These are phyloP conservation scores for Trichosporon ovoides DNA, from an alignment of 1,284 basidiomycete species.

Conservation along the genomic window DNA sequence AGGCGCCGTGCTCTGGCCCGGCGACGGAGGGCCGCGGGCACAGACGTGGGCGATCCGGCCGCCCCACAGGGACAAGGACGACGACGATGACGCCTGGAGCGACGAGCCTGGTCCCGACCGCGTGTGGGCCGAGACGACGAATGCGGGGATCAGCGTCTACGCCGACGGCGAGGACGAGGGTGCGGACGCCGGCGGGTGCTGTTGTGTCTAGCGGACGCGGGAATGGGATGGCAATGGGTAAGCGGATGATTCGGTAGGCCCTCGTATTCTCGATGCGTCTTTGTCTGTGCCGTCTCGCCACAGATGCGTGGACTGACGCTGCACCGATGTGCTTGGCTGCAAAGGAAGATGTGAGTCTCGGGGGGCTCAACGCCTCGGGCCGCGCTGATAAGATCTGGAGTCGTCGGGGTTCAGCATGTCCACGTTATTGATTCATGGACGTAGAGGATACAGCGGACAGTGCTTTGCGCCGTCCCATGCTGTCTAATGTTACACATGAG, in stretches of 20 bases:
- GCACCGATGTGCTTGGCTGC: no score
- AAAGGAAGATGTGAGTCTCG: no score
- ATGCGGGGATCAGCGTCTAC: not conserved
- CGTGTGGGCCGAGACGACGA: not conserved
- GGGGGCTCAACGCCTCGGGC: no score
- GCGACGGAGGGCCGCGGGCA: not conserved
- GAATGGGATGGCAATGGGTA: no score
- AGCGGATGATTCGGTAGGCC: not conserved
- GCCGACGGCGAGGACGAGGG: not conserved
- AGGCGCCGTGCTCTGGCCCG: not conserved
- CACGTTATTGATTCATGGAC: no score
- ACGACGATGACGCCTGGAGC: no score
- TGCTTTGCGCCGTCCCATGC: no score
- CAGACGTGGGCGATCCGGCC: not conserved
- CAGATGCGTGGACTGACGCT: no score
- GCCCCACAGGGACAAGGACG: not conserved
- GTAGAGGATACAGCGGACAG: not conserved
- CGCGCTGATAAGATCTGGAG: no score
- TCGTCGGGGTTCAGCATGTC: no score
- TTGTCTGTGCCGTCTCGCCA: no score
- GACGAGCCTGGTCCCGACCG: not conserved
- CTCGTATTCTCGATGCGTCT: not conserved
- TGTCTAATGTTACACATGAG: not conserved
- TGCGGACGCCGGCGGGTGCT: not conserved
- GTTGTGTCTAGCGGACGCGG: not conserved